Evolutionary conservation across 2,329 filamentous ascomycete species (phyloP), one percentile per base, ranked within the genome.

Genomic region (Aspergillus versicolor): DNA sequence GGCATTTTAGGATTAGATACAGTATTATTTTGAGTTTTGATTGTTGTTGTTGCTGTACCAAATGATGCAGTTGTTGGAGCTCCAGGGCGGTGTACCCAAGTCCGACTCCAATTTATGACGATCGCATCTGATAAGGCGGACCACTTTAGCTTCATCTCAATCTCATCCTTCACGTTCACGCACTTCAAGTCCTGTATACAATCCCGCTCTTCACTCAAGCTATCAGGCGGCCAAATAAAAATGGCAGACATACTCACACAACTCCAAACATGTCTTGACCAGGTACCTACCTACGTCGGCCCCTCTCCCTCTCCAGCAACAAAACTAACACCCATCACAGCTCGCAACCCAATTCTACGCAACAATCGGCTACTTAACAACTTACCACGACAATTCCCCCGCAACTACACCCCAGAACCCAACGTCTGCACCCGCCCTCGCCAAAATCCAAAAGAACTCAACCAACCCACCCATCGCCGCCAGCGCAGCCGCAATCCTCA

Each of bases 301-400:
- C 24, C 27, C 24, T 45, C 43, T 21, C 6, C 45, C 5, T 49
- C 17, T 15, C 45, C 27, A 13, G 43, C 44, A 54, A 61, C 38
- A 54, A 50, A 45, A 45, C 30, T 50, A 45, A 44, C 51, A 52
- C 56, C 76, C 42, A 44, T n/a, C 24, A 53, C 56, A 79, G 75
- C 75, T 81, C 32, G 76, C 77, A 65, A 80, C 77, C 47, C 79
- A 81, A 72, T 79, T 80, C 74, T 81, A 79, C 68, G 77, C 78
- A 54, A 79, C 78, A 32, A 70, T 81, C 55, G 74, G 75, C 69
- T 81, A 81, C 65, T 71, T 80, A 56, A 75, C 69, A 54, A 76
- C 70, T 56, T 79, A 77, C 69, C 77, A 76, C 67, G 77, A 75
- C 67, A 75, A 73, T 64, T 75, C 70, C 43, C 72, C 70, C 54